Base-by-base conservation (phyloP, 495 filamentous ascomycete species). In the Xylaria venustula region DNA sequence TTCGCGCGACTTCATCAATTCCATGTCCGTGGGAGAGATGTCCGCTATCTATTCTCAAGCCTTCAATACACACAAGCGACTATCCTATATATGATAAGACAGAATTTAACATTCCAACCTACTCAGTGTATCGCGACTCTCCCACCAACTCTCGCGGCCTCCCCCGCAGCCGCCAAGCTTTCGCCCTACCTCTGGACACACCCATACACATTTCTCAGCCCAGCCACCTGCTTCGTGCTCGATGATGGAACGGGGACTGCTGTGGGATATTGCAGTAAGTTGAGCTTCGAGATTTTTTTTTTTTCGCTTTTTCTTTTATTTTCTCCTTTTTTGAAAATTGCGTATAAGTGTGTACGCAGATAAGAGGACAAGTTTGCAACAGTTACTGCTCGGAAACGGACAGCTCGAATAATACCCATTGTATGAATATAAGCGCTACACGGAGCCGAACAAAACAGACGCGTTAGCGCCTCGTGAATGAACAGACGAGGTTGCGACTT, bases 181-280 rank as follows among this genome's bases (percentile, higher is more conserved):
- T 65, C 75, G 6, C 76, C 76, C 15, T 79, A 79, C 65, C 61
- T 77, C 66, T 79, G 76, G 76, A 76, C 74, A 14, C 74, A 77
- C 42, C 76, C 67, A 7, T 79, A 75, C 67, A 77, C 74, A 25
- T 65, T 68, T 54, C 72, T 79, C 56, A 71, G 54, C 41, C 76
- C 76, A 0, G 19, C 42, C 1, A 63, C 64, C 58, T 73, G 71
- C 67, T 70, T 75, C 62, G 69, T 79, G 7, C 69, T 79, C 4
- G 75, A 77, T 67, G 73, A 75, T 60, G 76, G 75, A 34, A 32
- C 57, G 4, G 75, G 75, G 28, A 32, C n/a, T 7, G 68, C 66
- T 1, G 76, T 77, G 17, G 76, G 76, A 50, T 79, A 79, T 64
- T 67, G 73, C 25, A 61, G 58, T 61, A 30, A 44, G 57, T 53